Percentiles rank a stretch among this genome's conserved stretches.
These are phyloP conservation scores for Aphanomyces astaci DNA, from an alignment of 352 stramenopile genomes.

Conservation along the genomic window DNA sequence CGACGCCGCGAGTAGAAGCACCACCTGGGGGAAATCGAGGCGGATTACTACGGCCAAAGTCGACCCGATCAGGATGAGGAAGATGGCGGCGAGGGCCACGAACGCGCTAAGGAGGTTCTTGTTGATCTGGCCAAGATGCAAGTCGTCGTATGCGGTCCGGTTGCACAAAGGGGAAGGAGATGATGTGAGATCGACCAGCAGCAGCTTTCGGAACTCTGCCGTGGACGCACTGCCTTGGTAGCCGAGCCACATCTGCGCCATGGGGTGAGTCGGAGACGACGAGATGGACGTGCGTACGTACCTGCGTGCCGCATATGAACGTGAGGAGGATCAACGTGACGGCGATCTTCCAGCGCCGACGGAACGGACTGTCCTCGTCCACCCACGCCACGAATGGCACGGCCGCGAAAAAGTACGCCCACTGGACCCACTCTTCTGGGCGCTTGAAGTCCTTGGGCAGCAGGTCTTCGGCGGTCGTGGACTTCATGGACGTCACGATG, in stretches of 20 bases:
- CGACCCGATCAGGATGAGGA: conserved; percentile 48
- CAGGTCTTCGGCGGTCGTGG: conserved; percentile 44
- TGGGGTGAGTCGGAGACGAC: not conserved
- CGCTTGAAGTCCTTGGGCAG: conserved; percentile 48
- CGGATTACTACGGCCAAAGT: conserved; percentile 35
- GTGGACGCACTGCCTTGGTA: conserved; percentile 37
- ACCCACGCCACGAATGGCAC: conserved; percentile 39
- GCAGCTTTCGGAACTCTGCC: conserved; percentile 16
- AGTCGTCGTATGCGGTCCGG: conserved; percentile 47
- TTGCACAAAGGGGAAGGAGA: conserved; percentile 34
- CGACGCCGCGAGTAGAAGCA: conserved; percentile 52
- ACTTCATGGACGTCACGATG: conserved; percentile 53
- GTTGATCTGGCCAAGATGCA: conserved; percentile 7
- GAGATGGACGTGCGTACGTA: not conserved
- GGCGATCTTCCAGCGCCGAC: conserved; percentile 14
- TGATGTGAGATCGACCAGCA: conserved; percentile 33
- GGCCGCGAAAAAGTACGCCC: conserved; percentile 56
- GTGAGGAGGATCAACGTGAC: conserved; percentile 12
- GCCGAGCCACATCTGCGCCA: conserved; percentile 37
- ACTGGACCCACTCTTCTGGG: conserved; percentile 49
- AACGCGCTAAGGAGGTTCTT: conserved; percentile 46
- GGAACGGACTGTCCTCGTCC: conserved; percentile 23
- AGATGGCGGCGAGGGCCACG: conserved; percentile 65
- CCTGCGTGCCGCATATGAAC: conserved; percentile 19
- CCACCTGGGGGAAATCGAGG: conserved; percentile 82